Conservation (phyloP, 1,139 yeast species). For the Suhomyces yuchorum region DNA sequence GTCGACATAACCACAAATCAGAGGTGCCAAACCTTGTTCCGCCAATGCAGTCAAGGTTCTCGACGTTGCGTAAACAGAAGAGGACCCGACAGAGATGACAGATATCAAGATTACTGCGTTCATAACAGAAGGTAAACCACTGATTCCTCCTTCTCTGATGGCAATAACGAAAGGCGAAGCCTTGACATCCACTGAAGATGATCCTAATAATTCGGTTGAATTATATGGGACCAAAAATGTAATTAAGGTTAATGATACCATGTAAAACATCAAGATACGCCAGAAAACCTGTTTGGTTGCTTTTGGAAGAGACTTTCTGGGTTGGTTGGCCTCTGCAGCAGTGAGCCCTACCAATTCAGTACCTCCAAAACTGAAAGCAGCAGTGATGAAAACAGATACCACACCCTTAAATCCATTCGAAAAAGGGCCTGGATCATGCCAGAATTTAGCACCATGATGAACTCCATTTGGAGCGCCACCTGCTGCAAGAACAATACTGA, state of each 20-base stretch:
- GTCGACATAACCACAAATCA: constrained; percentile 29
- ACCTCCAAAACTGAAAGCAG: constrained; percentile 62
- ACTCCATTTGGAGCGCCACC: constrained; percentile 37
- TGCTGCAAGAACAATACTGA: constrained; percentile 33
- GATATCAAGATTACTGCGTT: constrained; percentile 73
- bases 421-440: constrained; percentile 38
- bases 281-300: constrained; percentile 44
- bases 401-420: constrained; percentile 48
- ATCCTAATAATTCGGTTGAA: constrained; percentile 34
- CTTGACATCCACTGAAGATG: constrained; percentile 44
- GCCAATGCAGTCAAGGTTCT: constrained; percentile 30
- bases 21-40: constrained; percentile 30
- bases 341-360: constrained; percentile 45
- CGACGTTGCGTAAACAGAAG: constrained; percentile 31
- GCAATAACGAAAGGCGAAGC: constrained; percentile 63
- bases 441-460: constrained; percentile 28
- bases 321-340: constrained; percentile 45
- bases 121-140: constrained; percentile 67
- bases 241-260: constrained; percentile 34
- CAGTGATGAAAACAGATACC: constrained; percentile 53
- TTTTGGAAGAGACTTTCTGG: constrained; percentile 40
- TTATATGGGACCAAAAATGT: constrained; percentile 39
- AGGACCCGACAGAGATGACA: constrained; percentile 52
- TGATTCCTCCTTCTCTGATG: constrained; percentile 56
- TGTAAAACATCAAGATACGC: constrained; percentile 38